Base-by-base conservation (phyloP, 2,329 filamentous ascomycete species). In the Clarireedia monteithiana region DNA sequence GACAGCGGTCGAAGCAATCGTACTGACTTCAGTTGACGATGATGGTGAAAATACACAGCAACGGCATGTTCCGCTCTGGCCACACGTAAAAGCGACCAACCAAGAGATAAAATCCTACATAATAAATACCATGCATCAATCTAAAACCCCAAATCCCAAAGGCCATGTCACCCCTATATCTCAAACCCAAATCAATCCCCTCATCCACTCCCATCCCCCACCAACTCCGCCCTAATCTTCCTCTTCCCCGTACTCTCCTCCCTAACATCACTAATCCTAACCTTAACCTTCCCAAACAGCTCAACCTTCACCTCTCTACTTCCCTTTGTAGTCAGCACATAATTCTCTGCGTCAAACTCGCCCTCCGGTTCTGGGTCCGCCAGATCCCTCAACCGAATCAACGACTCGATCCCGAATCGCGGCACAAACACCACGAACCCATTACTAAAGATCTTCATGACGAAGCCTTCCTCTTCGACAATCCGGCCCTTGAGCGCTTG, bases 371-470 rank as follows among this genome's bases (percentile, higher is more conserved):
- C 89, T 0, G 83, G 80, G 15, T 86, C 82, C 4, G 85, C 85
- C 57, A 97, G 77, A 73, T 97, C 94, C 57, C 90, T 79, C 64
- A 97, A 74, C 10, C 92, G 81, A 61, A 99, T 94, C 59, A 96
- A 75, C 42, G 90, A 88, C 75, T 99, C 94, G 66, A 99, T 95
- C 42, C 94, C 94, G 71, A 99, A 99, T 15, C 90, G 79, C 6
- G 94, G 94, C 50, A 99, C 92, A 59, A 97, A 91, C 10, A 97
- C 91, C 17, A 97, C 94, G 65, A 96, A 92, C 6, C 94, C 94
- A 73, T 99, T 99, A 69, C 88, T 91, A 73, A 99, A 99, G 53
- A 99, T 87, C 69, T 89, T 89, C 88, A 99, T 95, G 47, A 99
- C 84, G 70, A 96, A 97, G 3, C 89, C 94, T 57, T 96, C 91